Evolutionary conservation across 2,329 filamentous ascomycete genomes (phyloP), one percentile per base, ranked within the genome.

Genomic region (Diaporthe caulivora): DNA sequence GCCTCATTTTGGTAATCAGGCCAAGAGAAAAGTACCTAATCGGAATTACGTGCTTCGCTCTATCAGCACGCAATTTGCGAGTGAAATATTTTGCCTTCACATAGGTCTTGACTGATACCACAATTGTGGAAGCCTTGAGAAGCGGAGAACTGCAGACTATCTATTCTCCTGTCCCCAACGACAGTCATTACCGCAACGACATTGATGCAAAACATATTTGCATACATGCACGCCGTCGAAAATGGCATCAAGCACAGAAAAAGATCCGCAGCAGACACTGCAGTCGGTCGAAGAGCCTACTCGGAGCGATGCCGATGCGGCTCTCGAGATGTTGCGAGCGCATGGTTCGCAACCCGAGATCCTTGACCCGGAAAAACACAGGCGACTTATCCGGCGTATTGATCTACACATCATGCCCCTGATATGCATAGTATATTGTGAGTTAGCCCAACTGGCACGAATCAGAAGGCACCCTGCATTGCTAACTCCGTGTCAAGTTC

Each of bases 331-430:
- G 40, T 21, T 62, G 40, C 24, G 40, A 9, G 58, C 29, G 37
- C 58, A 62, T n/a, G 58, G 37, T 24, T 62, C 40, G 17, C 58
- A 44, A 6, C 18, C 49, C n/a, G n/a, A 24, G 15, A 53, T 55
- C 40, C 31, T 70, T 15, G 67, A 70, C 51, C 67, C 67, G 13
- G 67, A 54, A 11, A 53, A 44, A 17, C 49, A 47, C 51, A 31
- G n/a, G 5, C 49, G n/a, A 13, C 77, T 79, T 11, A 34, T 76
- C 24, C 73, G 76, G 6, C 72, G 73, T n/a, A 78, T 79, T 11
- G 78, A 79, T 24, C 26, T 49, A 3, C 76, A 78, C 49, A 76
- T 79, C 10, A 76, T 79, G 76, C 78, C 78, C 1, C 60, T 79
- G 0, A 77, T 79, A 2, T 78, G 76, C 65, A 75, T 75, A 62